Evolutionary conservation across 2,329 filamentous ascomycete genomes (phyloP), one percentile per base, ranked within the genome.

Genomic region (Trichoderma gracile): DNA sequence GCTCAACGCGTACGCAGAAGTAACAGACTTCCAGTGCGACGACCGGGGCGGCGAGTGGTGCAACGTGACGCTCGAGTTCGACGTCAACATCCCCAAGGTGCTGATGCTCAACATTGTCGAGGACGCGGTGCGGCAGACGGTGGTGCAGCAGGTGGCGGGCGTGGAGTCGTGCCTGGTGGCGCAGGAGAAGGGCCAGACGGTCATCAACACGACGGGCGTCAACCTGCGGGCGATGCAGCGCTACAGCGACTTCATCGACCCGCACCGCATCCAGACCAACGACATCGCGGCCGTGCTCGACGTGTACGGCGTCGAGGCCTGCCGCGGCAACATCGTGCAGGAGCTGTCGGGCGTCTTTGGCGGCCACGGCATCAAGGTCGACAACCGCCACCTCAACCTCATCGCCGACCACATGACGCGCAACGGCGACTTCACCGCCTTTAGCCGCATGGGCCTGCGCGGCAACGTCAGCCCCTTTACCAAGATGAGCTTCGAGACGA

Each of bases 401-500:
- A 98, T 99, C 71, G 94, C 91, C 53, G 95, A 99, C 76, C 92
- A 92, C 76, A 99, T 99, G 95, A 99, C 95, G n/a, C 86, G 94
- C 60, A 89, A 88, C 66, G 95, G 95, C 69, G 88, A 87, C 1
- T 99, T 96, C 79, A 90, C 88, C 54, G 89, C 95, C 0, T 99
- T 99, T 80, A 97, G 92, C 78, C 90, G 95, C 55, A 96, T 91
- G 74, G 95, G 94, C 1, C 81, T 99, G 66, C 88, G 87, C 73
- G 88, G 91, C 68, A 93, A 92, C 72, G 89, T 94, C 30, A 93
- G 89, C 69, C 93, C 95, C 0, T 94, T 99, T 71, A 94, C 95
- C 78, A 98, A 98, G 84, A 98, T 98, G 94, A 96, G 92, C 76
- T 99, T 98, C 79, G 95, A 99, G 84, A 99, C 95, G 4, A 99